Evolutionary conservation across 495 filamentous ascomycete species (phyloP).

Genomic region (Neurospora cerealis): DNA sequence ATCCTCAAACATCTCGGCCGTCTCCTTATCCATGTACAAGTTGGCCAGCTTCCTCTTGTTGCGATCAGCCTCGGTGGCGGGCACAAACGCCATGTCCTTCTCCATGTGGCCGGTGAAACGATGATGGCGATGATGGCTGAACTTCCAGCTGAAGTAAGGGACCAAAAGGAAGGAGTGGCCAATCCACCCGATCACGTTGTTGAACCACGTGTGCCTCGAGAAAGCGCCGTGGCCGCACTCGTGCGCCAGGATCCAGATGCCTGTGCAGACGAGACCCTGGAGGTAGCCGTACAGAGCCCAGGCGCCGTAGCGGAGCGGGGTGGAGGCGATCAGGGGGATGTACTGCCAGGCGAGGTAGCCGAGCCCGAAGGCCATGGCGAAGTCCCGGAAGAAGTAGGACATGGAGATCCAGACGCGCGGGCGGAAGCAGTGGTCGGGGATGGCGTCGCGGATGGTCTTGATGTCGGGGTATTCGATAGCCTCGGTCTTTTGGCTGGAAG

Average conservation of each 20-base stretch:
- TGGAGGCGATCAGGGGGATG: conserved; percentile 46
- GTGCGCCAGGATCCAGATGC: conserved; percentile 77
- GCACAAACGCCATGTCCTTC: conserved; percentile 96
- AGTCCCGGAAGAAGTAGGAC: conserved; percentile 60
- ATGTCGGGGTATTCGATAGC: conserved; percentile 60
- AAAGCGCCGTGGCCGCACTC: conserved; percentile 86
- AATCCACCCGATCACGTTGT: conserved; percentile 76
- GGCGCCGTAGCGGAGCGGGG: conserved; percentile 40
- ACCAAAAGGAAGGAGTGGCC: conserved; percentile 73
- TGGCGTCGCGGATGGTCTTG: conserved; percentile 69
- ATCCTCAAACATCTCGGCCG: conserved; percentile 80
- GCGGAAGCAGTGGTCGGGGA: conserved; percentile 72
- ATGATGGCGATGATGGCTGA: conserved; percentile 88
- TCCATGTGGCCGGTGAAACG: conserved; percentile 92
- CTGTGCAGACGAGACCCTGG: conserved; percentile 72
- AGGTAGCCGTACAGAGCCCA: conserved; percentile 63
- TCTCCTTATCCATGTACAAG: conserved; percentile 33
- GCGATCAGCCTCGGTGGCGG: conserved; percentile 66
- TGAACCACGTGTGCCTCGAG: conserved; percentile 65
- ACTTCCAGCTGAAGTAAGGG: conserved; percentile 90
- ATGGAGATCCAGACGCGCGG: conserved; percentile 53
- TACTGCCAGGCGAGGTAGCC: conserved; percentile 59
- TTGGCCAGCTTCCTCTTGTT: conserved; percentile 50
- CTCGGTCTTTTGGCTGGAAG: conserved; percentile 36
- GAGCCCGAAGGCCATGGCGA: conserved; percentile 46